Base-by-base conservation (phyloP, 257 asterid species). In the Haberlea rhodopensis region DNA sequence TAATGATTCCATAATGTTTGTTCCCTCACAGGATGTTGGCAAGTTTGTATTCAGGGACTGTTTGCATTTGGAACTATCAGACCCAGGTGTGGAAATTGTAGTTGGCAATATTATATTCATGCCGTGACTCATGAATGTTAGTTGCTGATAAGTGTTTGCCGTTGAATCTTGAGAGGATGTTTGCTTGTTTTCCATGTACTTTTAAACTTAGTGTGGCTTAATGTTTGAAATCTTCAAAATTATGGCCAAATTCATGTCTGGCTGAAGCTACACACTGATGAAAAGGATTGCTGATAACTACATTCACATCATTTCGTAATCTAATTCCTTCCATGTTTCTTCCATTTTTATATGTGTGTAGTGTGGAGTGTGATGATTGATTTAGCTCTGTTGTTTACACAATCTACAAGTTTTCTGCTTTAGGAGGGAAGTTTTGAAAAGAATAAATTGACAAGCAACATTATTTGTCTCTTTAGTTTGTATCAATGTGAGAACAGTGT, bases 41-140 rank as follows among this genome's bases (percentile, higher is more conserved):
- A 45, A 91, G 98, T 81, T 70, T 91, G 81, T 91, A 91, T 65
- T 78, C 95, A 1, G 98, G 98, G 81, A 79, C 95, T 70, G 89
- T 91, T 40, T 81, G 94, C 82, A 87, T 91, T 27, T 89, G 92
- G 96, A 89, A 91, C 78, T 87, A 85, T 84, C 96, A 89, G 85
- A 89, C 85, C 70, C 96, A 91, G 98, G 96, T 91, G 79, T 34
- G 49, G 7, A 53, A 53, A 57, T 54, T 27, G 61, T 24, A 58
- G 60, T 51, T 65, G 71, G 16, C 62, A 26, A 55, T 16, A 46
- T 4, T 24, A 37, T 58, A 66, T 74, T 11, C 49, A 5, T 34
- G 6, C 53, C 21, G 45, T 24, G 37, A 53, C 57, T 4, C 22
- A 52, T 56, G 56, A 34, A 62, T 70, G 34, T 25, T 31, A 18